Evolutionary conservation across 2,329 filamentous ascomycete genomes (phyloP).

Genomic region (Ilyonectria sp.): DNA sequence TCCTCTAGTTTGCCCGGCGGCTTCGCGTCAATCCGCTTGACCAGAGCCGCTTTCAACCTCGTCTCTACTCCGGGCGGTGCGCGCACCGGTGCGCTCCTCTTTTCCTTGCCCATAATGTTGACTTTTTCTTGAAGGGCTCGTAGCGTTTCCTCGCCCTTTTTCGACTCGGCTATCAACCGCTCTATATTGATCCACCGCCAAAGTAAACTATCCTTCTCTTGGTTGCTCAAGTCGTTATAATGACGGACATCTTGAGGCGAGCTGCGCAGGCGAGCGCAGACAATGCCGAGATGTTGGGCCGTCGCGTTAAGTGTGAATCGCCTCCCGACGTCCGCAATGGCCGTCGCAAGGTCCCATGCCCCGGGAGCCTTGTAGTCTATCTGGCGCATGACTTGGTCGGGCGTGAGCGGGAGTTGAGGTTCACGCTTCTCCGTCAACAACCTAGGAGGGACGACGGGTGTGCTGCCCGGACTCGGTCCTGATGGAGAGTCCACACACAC

Average conservation of each 20-base stretch:
- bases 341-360: slow-evolving; percentile 30
- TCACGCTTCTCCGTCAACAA: background rate
- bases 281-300: slow-evolving; percentile 37
- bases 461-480: background rate
- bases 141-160: background rate
- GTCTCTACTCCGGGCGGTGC: slow-evolving; percentile 19
- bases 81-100: background rate
- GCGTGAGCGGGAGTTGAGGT: slow-evolving; percentile 6
- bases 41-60: slow-evolving; percentile 34
- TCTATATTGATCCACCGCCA: slow-evolving; percentile 12
- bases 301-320: slow-evolving; percentile 34
- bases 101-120: background rate
- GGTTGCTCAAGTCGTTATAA: slow-evolving; percentile 7
- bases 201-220: slow-evolving; percentile 12
- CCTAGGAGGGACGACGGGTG: background rate
- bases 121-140: background rate
- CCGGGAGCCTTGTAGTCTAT: slow-evolving; percentile 26
- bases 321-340: slow-evolving; percentile 38
- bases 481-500: slow-evolving; percentile 27
- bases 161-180: slow-evolving; percentile 10
- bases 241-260: slow-evolving; percentile 1
- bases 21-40: slow-evolving; percentile 43
- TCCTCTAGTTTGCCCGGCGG: slow-evolving; percentile 41
- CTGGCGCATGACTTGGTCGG: slow-evolving; percentile 33
- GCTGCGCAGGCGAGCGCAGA: slow-evolving; percentile 28